These are phyloP conservation scores for Exophiala alcalophila DNA, from an alignment of 2,329 filamentous ascomycete genomes.

Conservation along the genomic window DNA sequence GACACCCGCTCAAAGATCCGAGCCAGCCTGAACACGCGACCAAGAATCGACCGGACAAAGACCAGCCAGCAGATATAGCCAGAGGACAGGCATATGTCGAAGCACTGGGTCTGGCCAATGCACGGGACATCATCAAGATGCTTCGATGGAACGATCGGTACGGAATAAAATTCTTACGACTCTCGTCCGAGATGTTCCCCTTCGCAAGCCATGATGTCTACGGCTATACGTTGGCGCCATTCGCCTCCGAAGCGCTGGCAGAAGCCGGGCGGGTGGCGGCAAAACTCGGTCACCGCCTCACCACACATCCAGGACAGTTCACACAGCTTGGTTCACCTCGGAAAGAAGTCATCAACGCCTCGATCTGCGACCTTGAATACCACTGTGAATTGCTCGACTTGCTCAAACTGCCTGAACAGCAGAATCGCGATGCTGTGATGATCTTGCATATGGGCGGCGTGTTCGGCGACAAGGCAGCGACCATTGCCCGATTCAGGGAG, in stretches of 20 bases:
- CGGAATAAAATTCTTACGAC: slow-evolving; percentile 84
- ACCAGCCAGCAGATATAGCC: slow-evolving; percentile 62
- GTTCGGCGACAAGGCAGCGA: slow-evolving; percentile 81
- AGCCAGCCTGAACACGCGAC: slow-evolving; percentile 73
- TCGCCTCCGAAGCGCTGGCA: slow-evolving; percentile 73
- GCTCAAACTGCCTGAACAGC: slow-evolving; percentile 71
- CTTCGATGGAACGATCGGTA: slow-evolving; percentile 89
- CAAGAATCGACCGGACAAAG: slow-evolving; percentile 81
- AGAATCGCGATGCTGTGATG: slow-evolving; percentile 85
- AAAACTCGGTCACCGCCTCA: slow-evolving; percentile 77
- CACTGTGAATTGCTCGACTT: slow-evolving; percentile 81
- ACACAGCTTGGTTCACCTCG: slow-evolving; percentile 87
- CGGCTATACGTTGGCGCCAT: slow-evolving; percentile 79
- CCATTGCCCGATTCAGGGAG: slow-evolving; percentile 71
- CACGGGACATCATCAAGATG: slow-evolving; percentile 79
- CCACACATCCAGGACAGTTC: slow-evolving; percentile 88
- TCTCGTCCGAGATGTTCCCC: slow-evolving; percentile 96
- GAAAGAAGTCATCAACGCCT: slow-evolving; percentile 69
- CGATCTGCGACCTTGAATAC: slow-evolving; percentile 79
- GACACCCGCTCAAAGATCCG: slow-evolving; percentile 74
- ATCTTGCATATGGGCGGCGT: slow-evolving; percentile 90
- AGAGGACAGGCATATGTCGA: slow-evolving; percentile 73
- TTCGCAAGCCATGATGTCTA: slow-evolving; percentile 87
- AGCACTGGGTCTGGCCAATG: slow-evolving; percentile 74
- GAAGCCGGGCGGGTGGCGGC: slow-evolving; percentile 74